Base-by-base conservation (phyloP, 257 asterid species). In the Solanum pimpinellifolium region DNA sequence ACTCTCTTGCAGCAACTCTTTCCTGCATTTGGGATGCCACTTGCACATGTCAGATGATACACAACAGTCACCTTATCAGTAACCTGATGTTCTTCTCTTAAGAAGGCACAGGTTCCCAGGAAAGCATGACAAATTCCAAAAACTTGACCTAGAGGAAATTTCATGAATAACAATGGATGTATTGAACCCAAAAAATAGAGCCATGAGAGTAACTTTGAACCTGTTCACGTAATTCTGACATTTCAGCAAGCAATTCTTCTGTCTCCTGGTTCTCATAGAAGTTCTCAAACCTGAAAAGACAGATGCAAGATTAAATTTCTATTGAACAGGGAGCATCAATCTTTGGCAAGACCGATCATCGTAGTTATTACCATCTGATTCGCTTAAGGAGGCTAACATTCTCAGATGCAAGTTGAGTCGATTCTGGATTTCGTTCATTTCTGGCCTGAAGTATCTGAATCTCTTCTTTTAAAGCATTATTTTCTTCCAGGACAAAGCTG, bases 191-290 rank as follows among this genome's bases (percentile, higher is more conserved):
- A 75, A 35, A 69, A 18, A 21, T 21, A 84, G 35, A 66, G 74
- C 41, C 78, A 66, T 23, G 20, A 84, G 18, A 84, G 49, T 23
- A 41, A 37, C 62, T 49, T 69, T 42, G 88, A 27, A 94, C 96
- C 97, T 93, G 92, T 86, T 89, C 90, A 83, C 92, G 92, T 76
- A 92, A 84, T 62, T 91, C 93, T 59, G 95, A 92, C 62, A 91
- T 88, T 89, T 92, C 96, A 89, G 91, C 88, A 68, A 91, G 91
- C 85, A 93, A 83, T 23, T 82, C 86, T 88, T 92, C 95, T 87
- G 95, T 90, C 87, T 90, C 94, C 85, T 93, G 91, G 52, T 91
- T 89, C 89, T 87, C 92, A 86, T 82, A 89, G 88, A 93, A 92
- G 89, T 93, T 90, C 87, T 90, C 93, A 88, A 87, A 88, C 91